Base-by-base conservation (phyloP, 2,329 filamentous ascomycete species). In the Neurospora sp. region DNA sequence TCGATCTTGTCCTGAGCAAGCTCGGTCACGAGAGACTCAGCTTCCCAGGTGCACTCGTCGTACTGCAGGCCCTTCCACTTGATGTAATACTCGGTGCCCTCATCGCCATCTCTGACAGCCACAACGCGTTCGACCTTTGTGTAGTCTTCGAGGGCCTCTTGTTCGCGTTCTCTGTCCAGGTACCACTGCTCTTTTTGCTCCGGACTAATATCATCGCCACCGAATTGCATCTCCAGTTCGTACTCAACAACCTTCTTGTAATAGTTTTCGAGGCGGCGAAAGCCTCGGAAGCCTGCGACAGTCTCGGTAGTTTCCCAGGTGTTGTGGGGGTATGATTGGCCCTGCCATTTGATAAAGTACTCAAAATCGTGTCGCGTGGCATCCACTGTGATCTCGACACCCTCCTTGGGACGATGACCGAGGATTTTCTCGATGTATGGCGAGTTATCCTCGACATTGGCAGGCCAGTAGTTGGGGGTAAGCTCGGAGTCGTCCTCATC, bases 21-120 rank as follows among this genome's bases (percentile, higher is more conserved):
- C 39, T 89, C 83, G 77, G 89, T 92, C 75, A 98, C 88, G 40
- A 95, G 85, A 6, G 88, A 85, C 46, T 90, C 92, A 52, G 84
- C 81, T 79, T 99, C 96, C 96, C 96, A 99, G 1, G 96, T 99
- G 80, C 92, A 97, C 73, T 90, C 90, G 76, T 98, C 94, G 78
- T 99, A 99, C 68, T 91, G 92, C 68, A 98, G 86, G 11, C 93
- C 92, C 80, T 96, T 97, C 93, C 96, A 99, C 82, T 99, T 99
- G 80, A 98, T 91, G 73, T 90, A 93, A 79, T 99, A 99, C 78
- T 98, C 93, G 0, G 88, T 88, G 67, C 89, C 93, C 52, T 33
- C 90, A 15, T 96, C 93, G 33, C 90, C 91, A 70, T 93, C 89
- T 73, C 92, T 90, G 71, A 90, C 87, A 69, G 92, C 92, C 75